These are phyloP conservation scores for Solanum aculeatissimum DNA, from an alignment of 305 asterid genomes.

Conservation along the genomic window DNA sequence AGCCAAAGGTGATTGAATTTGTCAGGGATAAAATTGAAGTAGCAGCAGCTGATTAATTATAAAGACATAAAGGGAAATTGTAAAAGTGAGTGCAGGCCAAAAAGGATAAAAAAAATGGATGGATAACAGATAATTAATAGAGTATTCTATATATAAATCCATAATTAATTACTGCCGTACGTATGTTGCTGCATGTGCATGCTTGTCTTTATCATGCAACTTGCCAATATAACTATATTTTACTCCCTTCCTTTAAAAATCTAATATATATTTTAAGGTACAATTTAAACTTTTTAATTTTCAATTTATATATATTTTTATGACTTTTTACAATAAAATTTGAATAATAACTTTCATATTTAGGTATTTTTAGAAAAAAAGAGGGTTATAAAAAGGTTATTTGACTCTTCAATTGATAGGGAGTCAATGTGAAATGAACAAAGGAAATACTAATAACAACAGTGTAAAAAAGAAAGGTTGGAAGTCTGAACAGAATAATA, in stretches of 20 bases:
- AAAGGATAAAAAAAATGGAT: neutral
- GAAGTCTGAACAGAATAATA: neutral
- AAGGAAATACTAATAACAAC: neutral
- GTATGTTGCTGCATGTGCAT: neutral
- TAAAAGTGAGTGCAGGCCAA: neutral
- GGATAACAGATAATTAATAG: neutral
- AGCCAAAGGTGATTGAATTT: neutral
- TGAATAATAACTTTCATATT: neutral
- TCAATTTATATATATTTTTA: neutral
- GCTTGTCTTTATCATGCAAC: neutral
- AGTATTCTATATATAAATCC: neutral
- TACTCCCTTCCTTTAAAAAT: neutral
- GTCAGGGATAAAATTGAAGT: neutral
- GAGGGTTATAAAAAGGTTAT: neutral
- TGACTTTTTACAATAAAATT: neutral
- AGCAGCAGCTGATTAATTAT: neutral
- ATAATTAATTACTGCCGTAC: neutral
- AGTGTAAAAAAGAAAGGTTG: neutral
- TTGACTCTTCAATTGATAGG: neutral
- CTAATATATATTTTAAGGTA: neutral
- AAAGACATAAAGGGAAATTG: neutral
- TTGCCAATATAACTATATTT: neutral
- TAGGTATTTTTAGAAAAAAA: neutral
- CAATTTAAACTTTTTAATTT: neutral
- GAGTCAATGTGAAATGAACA: neutral